Evolutionary conservation across 2,329 filamentous ascomycete genomes (phyloP), one percentile per base, ranked within the genome.

Genomic region (Penicillium sp.): DNA sequence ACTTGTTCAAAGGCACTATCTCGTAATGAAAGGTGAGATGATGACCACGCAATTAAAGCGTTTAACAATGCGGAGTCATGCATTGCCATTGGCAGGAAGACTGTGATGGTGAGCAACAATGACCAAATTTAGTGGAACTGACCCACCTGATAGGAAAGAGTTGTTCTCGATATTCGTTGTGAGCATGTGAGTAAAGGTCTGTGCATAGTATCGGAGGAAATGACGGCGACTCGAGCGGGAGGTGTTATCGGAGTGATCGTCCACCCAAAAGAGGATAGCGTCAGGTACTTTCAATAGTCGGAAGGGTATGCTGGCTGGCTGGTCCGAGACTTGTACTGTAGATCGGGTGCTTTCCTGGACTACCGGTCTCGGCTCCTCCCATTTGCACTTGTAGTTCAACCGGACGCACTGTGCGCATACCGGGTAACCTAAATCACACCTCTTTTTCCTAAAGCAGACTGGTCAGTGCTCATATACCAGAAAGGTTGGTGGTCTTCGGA

Each of bases 81-180:
- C 53, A 52, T 55, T 8, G 53, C 53, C 48, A 55, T 55, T 24
- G 53, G 53, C 27, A 55, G 42, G 21, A 55, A 55, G 2, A 55
- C 47, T 56, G 29, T 5, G 34, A n/a, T n/a, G 16, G 13, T 18
- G 4, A 10, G 22, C 10, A 40, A 46, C 21, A 52, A 27, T 21
- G 5, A 8, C 13, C n/a, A 27, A 21, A 2, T 14, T 7, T 22
- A 29, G 22, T 9, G 11, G 9, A 22, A 18, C 5, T 9, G 5
- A 29, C 48, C 3, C 13, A 56, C 53, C 44, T 4, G 53, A 56
- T 6, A 56, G 32, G n/a, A 56, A 56, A 8, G 53, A 56, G 32
- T 56, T 56, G 29, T 56, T 56, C 32, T 56, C 53, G 14, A 56
- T 47, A 24, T 56, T 56, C 16, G 53, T 56, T 9, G 48, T 56